phyloP scores from a whole-genome alignment of 257 asterid genomes.

The Fraxinus quadrangulata region DNA sequence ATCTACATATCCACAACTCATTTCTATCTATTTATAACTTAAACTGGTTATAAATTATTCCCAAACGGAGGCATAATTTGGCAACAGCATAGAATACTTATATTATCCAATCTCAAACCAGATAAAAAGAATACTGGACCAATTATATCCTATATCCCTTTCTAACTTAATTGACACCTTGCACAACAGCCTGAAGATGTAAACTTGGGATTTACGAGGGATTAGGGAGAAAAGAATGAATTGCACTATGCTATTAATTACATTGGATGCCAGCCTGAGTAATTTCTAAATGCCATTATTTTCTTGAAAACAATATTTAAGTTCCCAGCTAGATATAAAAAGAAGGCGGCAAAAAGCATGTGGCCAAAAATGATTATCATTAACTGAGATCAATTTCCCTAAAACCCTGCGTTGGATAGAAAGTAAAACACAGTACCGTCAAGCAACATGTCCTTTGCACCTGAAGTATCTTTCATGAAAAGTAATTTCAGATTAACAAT shows the following conservation, averaged over 20 bases:
- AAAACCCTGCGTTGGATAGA: neutral
- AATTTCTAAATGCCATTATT: conserved; percentile 7
- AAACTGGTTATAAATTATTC: too few species aligned
- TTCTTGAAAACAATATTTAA: neutral
- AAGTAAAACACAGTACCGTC: neutral
- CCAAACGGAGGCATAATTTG: neutral
- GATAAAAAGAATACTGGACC: conserved; percentile 5
- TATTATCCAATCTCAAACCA: conserved; percentile 22
- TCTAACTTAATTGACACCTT: neutral
- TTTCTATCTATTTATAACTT: too few species aligned
- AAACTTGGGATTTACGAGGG: neutral
- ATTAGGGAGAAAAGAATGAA: neutral
- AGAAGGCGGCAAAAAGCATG: conserved; percentile 1
- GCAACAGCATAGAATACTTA: neutral
- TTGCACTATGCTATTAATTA: neutral
- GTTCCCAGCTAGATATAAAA: conserved; percentile 15
- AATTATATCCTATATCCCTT: neutral
- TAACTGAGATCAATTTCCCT: conserved; percentile 9
- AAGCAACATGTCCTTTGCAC: conserved; percentile 14
- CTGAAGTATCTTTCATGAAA: neutral
- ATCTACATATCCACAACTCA: too few species aligned
- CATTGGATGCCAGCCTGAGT: neutral
- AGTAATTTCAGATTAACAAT: neutral
- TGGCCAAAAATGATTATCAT: neutral
- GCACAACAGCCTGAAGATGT: neutral